Conservation (phyloP, 495 filamentous ascomycete species). For the Penicillium crystallinum region DNA sequence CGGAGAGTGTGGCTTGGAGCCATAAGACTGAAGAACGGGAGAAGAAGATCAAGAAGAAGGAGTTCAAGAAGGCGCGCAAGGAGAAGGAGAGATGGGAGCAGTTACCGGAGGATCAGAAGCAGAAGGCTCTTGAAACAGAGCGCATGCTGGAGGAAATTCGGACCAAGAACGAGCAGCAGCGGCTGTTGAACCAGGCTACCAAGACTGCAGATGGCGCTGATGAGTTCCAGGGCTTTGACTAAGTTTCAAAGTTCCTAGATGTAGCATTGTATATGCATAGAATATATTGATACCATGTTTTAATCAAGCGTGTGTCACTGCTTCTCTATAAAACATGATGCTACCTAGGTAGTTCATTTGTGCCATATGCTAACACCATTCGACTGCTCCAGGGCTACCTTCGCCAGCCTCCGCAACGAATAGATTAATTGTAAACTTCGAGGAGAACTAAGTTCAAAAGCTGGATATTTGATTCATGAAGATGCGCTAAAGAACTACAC, state of each 20-base stretch:
- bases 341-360: not conserved
- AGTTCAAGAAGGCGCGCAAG: conserved; percentile 66
- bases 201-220: conserved; percentile 19
- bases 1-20: conserved; percentile 72
- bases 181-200: conserved; percentile 17
- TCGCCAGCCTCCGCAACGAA: too few relatives aligned
- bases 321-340: too few relatives aligned
- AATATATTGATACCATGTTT: not conserved
- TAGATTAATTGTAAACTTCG: too few relatives aligned
- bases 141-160: conserved; percentile 68
- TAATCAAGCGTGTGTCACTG: not conserved
- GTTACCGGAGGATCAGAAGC: conserved; percentile 70
- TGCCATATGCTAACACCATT: too few relatives aligned
- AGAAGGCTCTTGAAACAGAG: conserved; percentile 64
- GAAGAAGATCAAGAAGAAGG: conserved; percentile 58
- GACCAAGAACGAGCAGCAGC: conserved; percentile 45
- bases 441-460: too few relatives aligned
- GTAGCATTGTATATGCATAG: not conserved
- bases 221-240: conserved; percentile 45
- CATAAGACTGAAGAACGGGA: conserved; percentile 69
- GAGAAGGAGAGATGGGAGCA: conserved; percentile 62
- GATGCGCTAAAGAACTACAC: not conserved
- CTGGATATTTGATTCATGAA: not conserved
- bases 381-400: too few relatives aligned
- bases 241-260: conserved; percentile 1